phyloP scores from a whole-genome alignment of 345 rosid genomes.

The Salix koriyanagi region DNA sequence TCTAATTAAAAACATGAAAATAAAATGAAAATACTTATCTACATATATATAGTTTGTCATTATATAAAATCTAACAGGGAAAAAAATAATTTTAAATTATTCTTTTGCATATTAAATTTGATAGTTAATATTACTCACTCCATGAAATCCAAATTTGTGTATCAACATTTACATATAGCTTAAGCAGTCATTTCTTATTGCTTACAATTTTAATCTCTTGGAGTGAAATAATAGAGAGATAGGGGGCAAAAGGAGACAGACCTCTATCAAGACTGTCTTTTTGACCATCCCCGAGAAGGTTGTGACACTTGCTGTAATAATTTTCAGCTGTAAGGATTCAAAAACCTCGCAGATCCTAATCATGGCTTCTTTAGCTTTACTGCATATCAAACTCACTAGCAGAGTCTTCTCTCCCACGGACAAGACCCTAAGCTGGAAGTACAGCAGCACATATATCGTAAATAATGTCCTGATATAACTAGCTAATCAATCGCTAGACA shows the following conservation, averaged over 20 bases:
- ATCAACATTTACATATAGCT: too few species aligned
- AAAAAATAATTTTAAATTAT: too few species aligned
- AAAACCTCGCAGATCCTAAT: slow-evolving; percentile 74
- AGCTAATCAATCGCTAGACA: too few species aligned
- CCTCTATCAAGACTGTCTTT: slow-evolving; percentile 83
- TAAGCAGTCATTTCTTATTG: too few species aligned
- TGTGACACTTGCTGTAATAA: slow-evolving; percentile 66
- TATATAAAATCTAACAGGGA: too few species aligned
- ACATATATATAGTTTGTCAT: too few species aligned
- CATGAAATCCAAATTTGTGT: too few species aligned
- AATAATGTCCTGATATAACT: neutral
- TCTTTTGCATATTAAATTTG: too few species aligned
- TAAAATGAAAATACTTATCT: too few species aligned
- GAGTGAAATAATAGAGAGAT: neutral
- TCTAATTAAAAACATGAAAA: too few species aligned
- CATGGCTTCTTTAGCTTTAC: slow-evolving; percentile 74
- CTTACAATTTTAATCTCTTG: too few species aligned
- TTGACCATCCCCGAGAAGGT: slow-evolving; percentile 66
- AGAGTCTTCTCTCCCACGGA: slow-evolving; percentile 66
- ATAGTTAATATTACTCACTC: too few species aligned
- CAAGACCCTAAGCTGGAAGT: slow-evolving; percentile 55
- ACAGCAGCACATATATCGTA: neutral
- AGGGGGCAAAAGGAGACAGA: slow-evolving; percentile 17
- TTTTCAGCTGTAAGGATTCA: slow-evolving; percentile 72
- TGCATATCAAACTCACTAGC: slow-evolving; percentile 76